phyloP scores from a whole-genome alignment of 2,329 filamentous ascomycete genomes.

The Metarhizium sp. region DNA sequence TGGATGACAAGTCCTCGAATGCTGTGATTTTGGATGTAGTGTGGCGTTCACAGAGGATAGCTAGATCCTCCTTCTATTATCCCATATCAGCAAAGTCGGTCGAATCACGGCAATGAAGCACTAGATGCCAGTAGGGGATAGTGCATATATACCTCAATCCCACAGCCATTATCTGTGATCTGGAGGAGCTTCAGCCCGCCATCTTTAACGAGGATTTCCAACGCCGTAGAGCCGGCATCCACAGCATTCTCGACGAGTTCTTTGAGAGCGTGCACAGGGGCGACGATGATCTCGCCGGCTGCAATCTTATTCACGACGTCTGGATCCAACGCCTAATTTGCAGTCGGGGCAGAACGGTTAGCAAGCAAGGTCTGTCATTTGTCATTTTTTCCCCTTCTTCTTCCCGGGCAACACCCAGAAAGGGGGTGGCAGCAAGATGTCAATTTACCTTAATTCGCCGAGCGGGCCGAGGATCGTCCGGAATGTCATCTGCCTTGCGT shows the following conservation, averaged over 20 bases:
- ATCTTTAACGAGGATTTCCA: conserved; percentile 90
- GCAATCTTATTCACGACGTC: conserved; percentile 98
- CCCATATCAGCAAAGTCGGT: not conserved
- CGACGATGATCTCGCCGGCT: conserved; percentile 95
- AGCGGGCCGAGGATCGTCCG: conserved; percentile 28
- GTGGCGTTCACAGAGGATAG: conserved; percentile 89
- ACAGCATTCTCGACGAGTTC: conserved; percentile 96
- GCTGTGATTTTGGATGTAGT: conserved; percentile 92
- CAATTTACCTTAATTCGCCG: conserved; percentile 37
- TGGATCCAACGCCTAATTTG: conserved; percentile 64
- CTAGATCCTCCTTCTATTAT: conserved; percentile 72
- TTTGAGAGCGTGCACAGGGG: conserved; percentile 90
- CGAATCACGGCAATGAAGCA: not conserved
- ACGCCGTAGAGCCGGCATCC: conserved; percentile 85
- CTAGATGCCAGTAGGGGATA: not conserved
- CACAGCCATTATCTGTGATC: conserved; percentile 94
- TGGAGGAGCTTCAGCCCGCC: conserved; percentile 91
- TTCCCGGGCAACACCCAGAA: too few species aligned
- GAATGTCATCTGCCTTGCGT: conserved; percentile 35
- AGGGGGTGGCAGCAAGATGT: not conserved
- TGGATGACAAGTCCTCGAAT: conserved; percentile 85
- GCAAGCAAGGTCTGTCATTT: not conserved
- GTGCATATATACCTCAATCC: conserved; percentile 66
- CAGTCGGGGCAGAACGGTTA: not conserved
- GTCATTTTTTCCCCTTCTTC: not conserved